Evolutionary conservation across 495 filamentous ascomycete genomes (phyloP), one percentile per base, ranked within the genome.

Genomic region (Letharia lupina): DNA sequence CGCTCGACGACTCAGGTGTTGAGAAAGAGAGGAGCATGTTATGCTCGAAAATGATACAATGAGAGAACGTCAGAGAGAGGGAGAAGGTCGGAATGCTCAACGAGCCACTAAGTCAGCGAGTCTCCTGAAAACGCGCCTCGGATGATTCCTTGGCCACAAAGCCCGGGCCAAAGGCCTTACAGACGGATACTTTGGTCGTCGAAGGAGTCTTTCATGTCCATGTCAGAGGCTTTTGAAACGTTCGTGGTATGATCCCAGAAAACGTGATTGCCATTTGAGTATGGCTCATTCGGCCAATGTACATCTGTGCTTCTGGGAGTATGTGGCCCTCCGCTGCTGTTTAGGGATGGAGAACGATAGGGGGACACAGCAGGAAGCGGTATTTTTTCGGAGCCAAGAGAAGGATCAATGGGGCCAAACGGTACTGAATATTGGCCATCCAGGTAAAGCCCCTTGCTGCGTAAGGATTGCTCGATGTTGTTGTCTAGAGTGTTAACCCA

Each of bases 391-490:
- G 58, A 40, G 48, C 60, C 40, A 28, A 58, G 47, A 35, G 58
- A 23, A 28, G 37, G 31, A 23, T 54, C 47, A 33, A 20, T 40
- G 37, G 58, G 61, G 42, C 61, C 68, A 12, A n/a, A 62, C 18
- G 66, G 63, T 52, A 70, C 61, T 7, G 47, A 68, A 18, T 67
- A 67, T n/a, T 67, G 65, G 3, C 65, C 70, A 56, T 76, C 67
- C 12, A 74, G 42, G 20, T 47, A 48, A 4, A 76, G 42, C 1
- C 73, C 71, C 67, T 71, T 71, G 31, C 67, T 68, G 44, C 67
- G 62, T 5, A 77, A 68, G 67, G 71, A 77, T 7, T 69, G 69
- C 60, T 91, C 87, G 8, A 91, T 84, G 70, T 92, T 90, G 59
- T 75, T 72, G 48, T 64, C 60, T 28, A 33, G 60, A 62, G 72